phyloP scores from a whole-genome alignment of 2,329 filamentous ascomycete species.

The Claviceps pusilla region DNA sequence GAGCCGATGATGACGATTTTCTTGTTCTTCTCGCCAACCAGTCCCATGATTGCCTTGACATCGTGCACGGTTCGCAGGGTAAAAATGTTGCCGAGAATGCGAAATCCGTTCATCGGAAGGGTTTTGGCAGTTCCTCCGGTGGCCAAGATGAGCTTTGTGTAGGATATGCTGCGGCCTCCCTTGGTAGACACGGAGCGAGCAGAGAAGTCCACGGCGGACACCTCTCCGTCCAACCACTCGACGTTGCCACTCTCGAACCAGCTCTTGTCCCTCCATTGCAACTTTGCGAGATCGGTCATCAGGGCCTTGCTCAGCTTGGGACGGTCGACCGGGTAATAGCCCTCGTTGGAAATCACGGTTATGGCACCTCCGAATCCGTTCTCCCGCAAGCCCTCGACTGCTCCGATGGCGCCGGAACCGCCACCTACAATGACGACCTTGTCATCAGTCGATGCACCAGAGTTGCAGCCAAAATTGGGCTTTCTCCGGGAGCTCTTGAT shows the following conservation, averaged over 20 bases:
- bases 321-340: constrained; percentile 76
- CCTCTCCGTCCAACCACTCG: constrained; percentile 46
- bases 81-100: constrained; percentile 77
- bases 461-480: constrained; percentile 56
- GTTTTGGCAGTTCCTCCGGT: constrained; percentile 66
- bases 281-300: constrained; percentile 62
- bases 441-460: constrained; percentile 23
- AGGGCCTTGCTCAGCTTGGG: constrained; percentile 93
- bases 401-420: constrained; percentile 69
- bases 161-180: constrained; percentile 53
- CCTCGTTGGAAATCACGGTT: constrained; percentile 72
- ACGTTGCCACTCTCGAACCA: constrained; percentile 57
- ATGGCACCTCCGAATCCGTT: constrained; percentile 67
- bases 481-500: constrained; percentile 65
- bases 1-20: constrained; percentile 86
- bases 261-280: constrained; percentile 59
- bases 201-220: constrained; percentile 61
- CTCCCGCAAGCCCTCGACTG: constrained; percentile 68
- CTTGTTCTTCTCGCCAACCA: constrained; percentile 71
- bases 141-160: constrained; percentile 80
- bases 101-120: constrained; percentile 73
- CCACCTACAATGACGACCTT: constrained; percentile 77
- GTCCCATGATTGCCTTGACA: constrained; percentile 59
- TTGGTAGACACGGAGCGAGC: constrained; percentile 61
- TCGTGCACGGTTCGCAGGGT: constrained; percentile 65